These are phyloP conservation scores for Colletotrichum siamense DNA, from an alignment of 2,329 filamentous ascomycete genomes.

Conservation along the genomic window DNA sequence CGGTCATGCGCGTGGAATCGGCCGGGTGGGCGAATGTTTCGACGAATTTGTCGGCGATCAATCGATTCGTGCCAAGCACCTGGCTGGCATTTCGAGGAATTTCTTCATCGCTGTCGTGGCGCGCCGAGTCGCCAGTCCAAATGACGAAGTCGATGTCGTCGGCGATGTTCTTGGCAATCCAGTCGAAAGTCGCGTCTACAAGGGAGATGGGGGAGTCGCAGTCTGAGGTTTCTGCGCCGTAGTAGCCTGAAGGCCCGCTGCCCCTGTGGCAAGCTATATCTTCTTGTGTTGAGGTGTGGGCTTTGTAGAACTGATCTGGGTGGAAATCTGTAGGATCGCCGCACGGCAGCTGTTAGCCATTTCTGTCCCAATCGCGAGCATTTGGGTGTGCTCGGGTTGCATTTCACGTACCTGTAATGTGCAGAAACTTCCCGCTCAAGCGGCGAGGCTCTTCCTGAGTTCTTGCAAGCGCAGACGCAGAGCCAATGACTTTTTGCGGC, in stretches of 20 bases:
- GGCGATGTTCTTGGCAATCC: constrained; percentile 80
- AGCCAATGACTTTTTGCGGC: constrained; percentile 18
- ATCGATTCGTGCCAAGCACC: constrained; percentile 78
- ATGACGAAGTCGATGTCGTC: constrained; percentile 87
- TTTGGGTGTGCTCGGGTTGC: not conserved
- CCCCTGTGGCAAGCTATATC: constrained; percentile 80
- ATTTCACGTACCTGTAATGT: constrained; percentile 76
- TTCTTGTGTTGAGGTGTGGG: constrained; percentile 73
- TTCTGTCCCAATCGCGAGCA: constrained; percentile 3
- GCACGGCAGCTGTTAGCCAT: not conserved
- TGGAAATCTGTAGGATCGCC: constrained; percentile 75
- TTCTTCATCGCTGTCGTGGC: constrained; percentile 86
- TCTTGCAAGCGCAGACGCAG: constrained; percentile 25
- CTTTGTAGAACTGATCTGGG: constrained; percentile 86
- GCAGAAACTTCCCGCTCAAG: constrained; percentile 78
- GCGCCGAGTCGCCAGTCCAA: constrained; percentile 90
- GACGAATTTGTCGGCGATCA: constrained; percentile 77
- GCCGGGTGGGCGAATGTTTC: constrained; percentile 70
- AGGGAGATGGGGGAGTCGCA: constrained; percentile 86
- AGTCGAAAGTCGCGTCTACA: constrained; percentile 87
- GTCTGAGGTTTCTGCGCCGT: constrained; percentile 84
- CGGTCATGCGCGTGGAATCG: constrained; percentile 62
- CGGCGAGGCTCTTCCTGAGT: constrained; percentile 40
- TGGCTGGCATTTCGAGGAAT: constrained; percentile 77
- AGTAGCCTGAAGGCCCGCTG: constrained; percentile 77